A percentile compares a stretch with the other conserved stretches of the same genome.
phyloP scores from a whole-genome alignment of 768 basidiomycete genomes.

The Boletus tomentosulus region DNA sequence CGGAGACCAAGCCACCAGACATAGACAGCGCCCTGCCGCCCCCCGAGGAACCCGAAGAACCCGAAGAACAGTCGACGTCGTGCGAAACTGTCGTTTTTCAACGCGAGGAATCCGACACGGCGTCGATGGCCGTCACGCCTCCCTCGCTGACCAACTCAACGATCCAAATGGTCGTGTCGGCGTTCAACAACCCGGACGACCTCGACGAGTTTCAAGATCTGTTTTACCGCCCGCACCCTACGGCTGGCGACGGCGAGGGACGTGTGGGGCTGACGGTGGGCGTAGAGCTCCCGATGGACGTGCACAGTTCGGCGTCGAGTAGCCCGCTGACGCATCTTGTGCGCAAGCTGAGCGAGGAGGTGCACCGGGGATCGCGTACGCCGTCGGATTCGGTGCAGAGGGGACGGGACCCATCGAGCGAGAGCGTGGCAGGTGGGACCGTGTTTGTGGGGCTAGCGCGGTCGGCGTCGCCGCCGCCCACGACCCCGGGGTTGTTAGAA shows the following conservation, averaged over 20 bases:
- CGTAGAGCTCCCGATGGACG: conserved; percentile 26
- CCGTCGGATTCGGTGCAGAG: conserved; percentile 7
- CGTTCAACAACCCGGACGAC: conserved; percentile 57
- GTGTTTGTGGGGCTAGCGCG: conserved; percentile 16
- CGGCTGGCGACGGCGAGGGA: neutral
- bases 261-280: neutral
- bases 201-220: conserved; percentile 72
- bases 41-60: neutral
- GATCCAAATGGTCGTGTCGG: conserved; percentile 34
- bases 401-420: conserved; percentile 6
- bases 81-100: conserved; percentile 4
- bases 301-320: conserved; percentile 26
- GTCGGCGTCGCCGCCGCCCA: conserved; percentile 14
- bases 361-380: conserved; percentile 16
- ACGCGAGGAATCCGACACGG: conserved; percentile 37
- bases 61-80: conserved; percentile 1
- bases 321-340: conserved; percentile 38
- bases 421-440: conserved; percentile 6
- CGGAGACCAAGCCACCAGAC: neutral
- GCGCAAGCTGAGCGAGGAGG: conserved; percentile 38
- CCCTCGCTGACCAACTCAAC: conserved; percentile 37
- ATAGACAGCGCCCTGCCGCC: neutral
- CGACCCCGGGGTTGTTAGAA: conserved; percentile 6
- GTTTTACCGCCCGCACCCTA: conserved; percentile 52
- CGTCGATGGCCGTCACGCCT: conserved; percentile 4